phyloP scores from a whole-genome alignment of 192 early-diverging fungal genomes.

The Umbelopsis ramanniana region DNA sequence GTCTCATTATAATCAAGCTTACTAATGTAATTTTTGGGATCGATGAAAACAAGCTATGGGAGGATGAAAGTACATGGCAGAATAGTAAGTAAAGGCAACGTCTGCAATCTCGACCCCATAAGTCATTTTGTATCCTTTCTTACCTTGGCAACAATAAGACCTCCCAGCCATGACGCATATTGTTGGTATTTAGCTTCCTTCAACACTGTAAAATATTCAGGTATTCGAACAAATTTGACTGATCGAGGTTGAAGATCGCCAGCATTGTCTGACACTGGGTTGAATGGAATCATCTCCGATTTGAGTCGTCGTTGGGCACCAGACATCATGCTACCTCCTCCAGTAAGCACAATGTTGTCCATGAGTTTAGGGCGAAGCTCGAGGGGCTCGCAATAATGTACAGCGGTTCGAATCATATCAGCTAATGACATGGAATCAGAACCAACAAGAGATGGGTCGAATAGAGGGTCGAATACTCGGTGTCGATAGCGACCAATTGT shows the following conservation, averaged over 20 bases:
- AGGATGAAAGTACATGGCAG: background rate
- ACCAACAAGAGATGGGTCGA: conserved; percentile 63
- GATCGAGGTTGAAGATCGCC: conserved; percentile 87
- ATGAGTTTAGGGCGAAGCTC: conserved; percentile 82
- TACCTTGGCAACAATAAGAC: conserved; percentile 87
- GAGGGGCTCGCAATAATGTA: conserved; percentile 63
- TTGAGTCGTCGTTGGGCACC: conserved; percentile 78
- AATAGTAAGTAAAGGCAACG: background rate
- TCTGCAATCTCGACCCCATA: background rate
- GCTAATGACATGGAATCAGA: conserved; percentile 48
- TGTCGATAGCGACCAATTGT: conserved; percentile 66
- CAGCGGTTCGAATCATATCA: conserved; percentile 68
- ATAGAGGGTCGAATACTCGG: conserved; percentile 69
- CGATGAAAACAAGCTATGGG: conserved; percentile 60
- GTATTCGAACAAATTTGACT: conserved; percentile 76
- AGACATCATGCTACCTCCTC: conserved; percentile 61
- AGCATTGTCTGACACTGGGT: conserved; percentile 82
- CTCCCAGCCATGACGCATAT: conserved; percentile 80
- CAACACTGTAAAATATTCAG: conserved; percentile 86
- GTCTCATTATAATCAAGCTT: conserved; percentile 92
- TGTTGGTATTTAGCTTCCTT: conserved; percentile 66
- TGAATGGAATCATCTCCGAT: conserved; percentile 56
- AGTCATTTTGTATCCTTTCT: background rate
- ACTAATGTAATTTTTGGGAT: conserved; percentile 70
- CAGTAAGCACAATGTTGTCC: conserved; percentile 86